Evolutionary conservation across 2,329 filamentous ascomycete species (phyloP), one percentile per base, ranked within the genome.

Genomic region (Cladosporium sp.): DNA sequence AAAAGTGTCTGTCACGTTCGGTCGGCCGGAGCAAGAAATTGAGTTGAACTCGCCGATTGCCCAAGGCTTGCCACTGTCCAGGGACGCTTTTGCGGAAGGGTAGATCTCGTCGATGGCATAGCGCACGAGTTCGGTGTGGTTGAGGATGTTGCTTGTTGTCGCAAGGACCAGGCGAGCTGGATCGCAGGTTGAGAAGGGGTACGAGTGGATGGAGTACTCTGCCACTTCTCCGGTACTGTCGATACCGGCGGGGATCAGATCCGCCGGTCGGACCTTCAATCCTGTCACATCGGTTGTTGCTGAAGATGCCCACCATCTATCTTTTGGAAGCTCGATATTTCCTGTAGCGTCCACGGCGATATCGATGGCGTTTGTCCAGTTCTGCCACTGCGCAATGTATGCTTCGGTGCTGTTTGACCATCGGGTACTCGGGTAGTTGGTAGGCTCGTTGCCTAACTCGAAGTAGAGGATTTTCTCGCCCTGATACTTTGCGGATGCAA

Each of bases 21-120:
- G 76, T 29, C 73, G 74, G 8, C 79, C 79, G n/a, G 72, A 74
- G 67, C 78, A 80, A 6, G 78, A 75, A 57, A 80, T 77, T 5
- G 75, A 77, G 72, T 80, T 80, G 70, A 78, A 78, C 66, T 80
- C 79, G 44, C 78, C 79, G 18, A 80, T 74, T 56, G 74, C 69
- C 73, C 73, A 75, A 1, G 66, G 64, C n/a, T 60, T 69, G 23
- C 71, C 72, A 8, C 68, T 66, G 31, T 71, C 72, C 11, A 74
- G 67, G 5, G 73, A 72, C 2, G 73, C 72, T 46, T 70, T 63
- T 0, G 72, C 72, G 0, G 72, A 74, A 3, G 73, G 73, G 14
- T 71, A 70, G 52, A 75, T 74, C 23, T 74, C 72, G 1, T 69
- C 69, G 37, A 72, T 69, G 7, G 72, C 72, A 57, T 75, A 75